Evolutionary conservation across 495 filamentous ascomycete species (phyloP).

Genomic region (Aspergillus homomorphus): DNA sequence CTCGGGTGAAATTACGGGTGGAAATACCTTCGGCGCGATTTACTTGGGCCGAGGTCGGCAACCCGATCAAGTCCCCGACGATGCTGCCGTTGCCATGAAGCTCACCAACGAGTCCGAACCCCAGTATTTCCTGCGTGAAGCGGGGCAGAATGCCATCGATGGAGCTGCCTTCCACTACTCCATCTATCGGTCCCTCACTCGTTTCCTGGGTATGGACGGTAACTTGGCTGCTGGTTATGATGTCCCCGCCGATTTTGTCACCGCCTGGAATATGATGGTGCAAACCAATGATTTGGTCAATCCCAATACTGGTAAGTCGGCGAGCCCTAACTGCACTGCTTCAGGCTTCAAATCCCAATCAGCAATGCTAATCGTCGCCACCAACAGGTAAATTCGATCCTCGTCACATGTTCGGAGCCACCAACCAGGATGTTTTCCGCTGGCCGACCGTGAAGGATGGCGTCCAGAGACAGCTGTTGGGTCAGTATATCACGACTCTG

Average conservation of each 20-base stretch:
- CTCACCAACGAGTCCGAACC: conserved; percentile 42
- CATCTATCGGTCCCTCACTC: conserved; percentile 62
- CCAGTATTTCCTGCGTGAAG: conserved; percentile 53
- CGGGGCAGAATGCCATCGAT: conserved; percentile 57
- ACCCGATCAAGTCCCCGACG: conserved; percentile 43
- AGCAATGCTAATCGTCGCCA: no score
- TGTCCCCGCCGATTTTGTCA: conserved; percentile 55
- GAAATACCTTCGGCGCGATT: conserved; percentile 60
- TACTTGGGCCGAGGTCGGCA: conserved; percentile 64
- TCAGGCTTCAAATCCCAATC: no score
- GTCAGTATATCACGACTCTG: conserved; percentile 59
- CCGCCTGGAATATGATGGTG: conserved; percentile 57
- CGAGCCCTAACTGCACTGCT: neutral
- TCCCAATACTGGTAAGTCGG: conserved; percentile 49
- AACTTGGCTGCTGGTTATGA: conserved; percentile 58
- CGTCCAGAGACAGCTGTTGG: conserved; percentile 58
- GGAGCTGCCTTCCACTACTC: conserved; percentile 69
- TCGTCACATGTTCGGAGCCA: conserved; percentile 66
- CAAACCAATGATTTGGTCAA: conserved; percentile 62
- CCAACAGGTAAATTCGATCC: conserved; percentile 54
- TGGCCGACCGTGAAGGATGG: conserved; percentile 66
- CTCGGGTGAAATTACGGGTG: conserved; percentile 61
- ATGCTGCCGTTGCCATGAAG: conserved; percentile 41
- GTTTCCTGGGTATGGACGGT: conserved; percentile 64
- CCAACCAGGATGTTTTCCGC: conserved; percentile 72